A percentile compares a stretch with the other conserved stretches of the same genome.
These are phyloP conservation scores for Diaporthe vexans DNA, from an alignment of 2,329 filamentous ascomycete genomes.

Conservation along the genomic window DNA sequence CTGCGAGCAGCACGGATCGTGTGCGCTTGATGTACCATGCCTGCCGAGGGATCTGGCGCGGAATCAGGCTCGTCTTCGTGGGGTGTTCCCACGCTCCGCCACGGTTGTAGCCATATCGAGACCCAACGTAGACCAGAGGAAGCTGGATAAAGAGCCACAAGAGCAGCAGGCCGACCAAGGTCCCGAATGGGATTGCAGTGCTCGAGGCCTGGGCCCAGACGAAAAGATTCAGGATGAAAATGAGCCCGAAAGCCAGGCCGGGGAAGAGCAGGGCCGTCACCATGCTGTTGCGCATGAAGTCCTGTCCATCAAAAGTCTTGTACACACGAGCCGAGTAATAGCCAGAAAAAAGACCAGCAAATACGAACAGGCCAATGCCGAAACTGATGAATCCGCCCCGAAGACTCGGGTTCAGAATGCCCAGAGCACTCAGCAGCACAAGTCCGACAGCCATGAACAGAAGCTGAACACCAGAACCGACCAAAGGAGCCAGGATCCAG, in stretches of 20 bases:
- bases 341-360: conserved; percentile 86
- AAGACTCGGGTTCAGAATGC: conserved; percentile 87
- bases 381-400: conserved; percentile 92
- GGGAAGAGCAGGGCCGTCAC: conserved; percentile 85
- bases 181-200: conserved; percentile 87
- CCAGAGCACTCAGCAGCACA: conserved; percentile 79
- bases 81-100: conserved; percentile 83
- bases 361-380: conserved; percentile 84
- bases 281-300: conserved; percentile 82
- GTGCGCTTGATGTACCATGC: conserved; percentile 80
- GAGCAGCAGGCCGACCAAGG: conserved; percentile 77
- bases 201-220: conserved; percentile 92
- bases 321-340: conserved; percentile 90
- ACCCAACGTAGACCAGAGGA: conserved; percentile 85
- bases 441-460: conserved; percentile 85
- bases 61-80: conserved; percentile 79
- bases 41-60: conserved; percentile 81
- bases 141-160: conserved; percentile 91
- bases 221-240: conserved; percentile 88
- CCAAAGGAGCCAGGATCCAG: conserved; percentile 80
- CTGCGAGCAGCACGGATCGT: conserved; percentile 78
- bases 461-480: conserved; percentile 89
- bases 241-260: conserved; percentile 79
- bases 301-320: conserved; percentile 83
- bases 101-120: conserved; percentile 80